Conservation (phyloP, 768 basidiomycete species). For the Terana coerulea region DNA sequence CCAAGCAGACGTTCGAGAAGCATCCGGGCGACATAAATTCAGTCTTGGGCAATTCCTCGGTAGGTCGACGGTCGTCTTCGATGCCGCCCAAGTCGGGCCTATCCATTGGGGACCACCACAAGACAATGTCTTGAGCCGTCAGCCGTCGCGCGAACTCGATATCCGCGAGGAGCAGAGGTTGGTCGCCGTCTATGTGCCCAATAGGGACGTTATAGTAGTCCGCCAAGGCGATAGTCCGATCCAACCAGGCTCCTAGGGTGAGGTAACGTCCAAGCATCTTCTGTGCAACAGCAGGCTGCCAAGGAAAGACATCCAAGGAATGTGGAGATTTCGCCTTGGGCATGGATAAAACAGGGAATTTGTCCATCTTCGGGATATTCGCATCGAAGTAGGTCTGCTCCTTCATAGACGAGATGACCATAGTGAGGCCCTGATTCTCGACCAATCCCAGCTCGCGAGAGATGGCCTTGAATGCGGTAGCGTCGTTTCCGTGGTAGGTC, state of each 20-base stretch:
- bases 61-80: slow-evolving; percentile 77
- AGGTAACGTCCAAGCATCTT: slow-evolving; percentile 87
- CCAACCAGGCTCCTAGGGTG: slow-evolving; percentile 72
- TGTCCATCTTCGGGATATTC: slow-evolving; percentile 62
- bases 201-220: slow-evolving; percentile 91
- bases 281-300: slow-evolving; percentile 78
- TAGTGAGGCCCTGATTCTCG: slow-evolving; percentile 67
- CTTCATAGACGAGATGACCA: slow-evolving; percentile 85
- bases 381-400: slow-evolving; percentile 81
- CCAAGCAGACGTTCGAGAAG: slow-evolving; percentile 91
- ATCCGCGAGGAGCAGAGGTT: slow-evolving; percentile 83
- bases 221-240: slow-evolving; percentile 73
- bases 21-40: slow-evolving; percentile 84
- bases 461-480: slow-evolving; percentile 78
- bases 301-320: slow-evolving; percentile 78
- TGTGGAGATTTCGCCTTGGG: slow-evolving; percentile 73
- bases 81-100: slow-evolving; percentile 91
- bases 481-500: slow-evolving; percentile 75
- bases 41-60: slow-evolving; percentile 76
- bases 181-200: slow-evolving; percentile 90
- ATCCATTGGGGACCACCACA: slow-evolving; percentile 95
- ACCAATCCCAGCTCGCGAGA: slow-evolving; percentile 80
- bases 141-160: slow-evolving; percentile 87
- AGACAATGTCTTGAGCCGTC: slow-evolving; percentile 80
- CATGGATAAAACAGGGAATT: slow-evolving; percentile 89